Conservation (phyloP, 1,284 basidiomycete genomes). For the Albatrellus sp. region DNA sequence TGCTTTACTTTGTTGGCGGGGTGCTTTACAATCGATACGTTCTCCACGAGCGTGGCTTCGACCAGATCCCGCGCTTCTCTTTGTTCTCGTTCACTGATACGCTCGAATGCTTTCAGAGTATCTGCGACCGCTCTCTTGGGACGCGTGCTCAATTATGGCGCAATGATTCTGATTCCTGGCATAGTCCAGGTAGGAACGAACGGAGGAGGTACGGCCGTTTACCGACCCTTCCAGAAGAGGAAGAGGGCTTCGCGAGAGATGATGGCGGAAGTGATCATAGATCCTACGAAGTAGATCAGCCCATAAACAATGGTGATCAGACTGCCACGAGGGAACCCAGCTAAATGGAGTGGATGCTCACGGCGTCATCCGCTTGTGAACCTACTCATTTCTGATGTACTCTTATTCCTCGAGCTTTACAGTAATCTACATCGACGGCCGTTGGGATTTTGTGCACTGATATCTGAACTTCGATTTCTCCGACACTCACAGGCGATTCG, state of each 20-base stretch:
- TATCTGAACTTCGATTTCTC: too few relatives aligned
- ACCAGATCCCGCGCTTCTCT: slow-evolving; percentile 58
- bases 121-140: slow-evolving; percentile 15
- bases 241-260: slow-evolving; percentile 18
- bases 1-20: slow-evolving; percentile 46
- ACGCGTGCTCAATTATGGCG: slow-evolving; percentile 3
- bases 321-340: slow-evolving; percentile 3
- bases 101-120: slow-evolving; percentile 15
- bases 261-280: slow-evolving; percentile 20
- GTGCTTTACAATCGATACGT: slow-evolving; percentile 61
- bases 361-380: slow-evolving; percentile 21
- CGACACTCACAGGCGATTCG: too few relatives aligned
- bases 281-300: not conserved
- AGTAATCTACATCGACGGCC: too few relatives aligned
- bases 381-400: not conserved
- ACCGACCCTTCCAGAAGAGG: slow-evolving; percentile 19
- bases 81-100: slow-evolving; percentile 23
- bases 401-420: too few relatives aligned
- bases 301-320: slow-evolving; percentile 7
- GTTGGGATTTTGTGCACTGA: too few relatives aligned
- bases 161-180: slow-evolving; percentile 5
- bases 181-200: slow-evolving; percentile 10
- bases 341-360: slow-evolving; percentile 16
- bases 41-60: slow-evolving; percentile 45
- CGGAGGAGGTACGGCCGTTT: slow-evolving; percentile 18